These are phyloP conservation scores for Verruconis gallopava DNA, from an alignment of 2,329 filamentous ascomycete species.

Conservation along the genomic window DNA sequence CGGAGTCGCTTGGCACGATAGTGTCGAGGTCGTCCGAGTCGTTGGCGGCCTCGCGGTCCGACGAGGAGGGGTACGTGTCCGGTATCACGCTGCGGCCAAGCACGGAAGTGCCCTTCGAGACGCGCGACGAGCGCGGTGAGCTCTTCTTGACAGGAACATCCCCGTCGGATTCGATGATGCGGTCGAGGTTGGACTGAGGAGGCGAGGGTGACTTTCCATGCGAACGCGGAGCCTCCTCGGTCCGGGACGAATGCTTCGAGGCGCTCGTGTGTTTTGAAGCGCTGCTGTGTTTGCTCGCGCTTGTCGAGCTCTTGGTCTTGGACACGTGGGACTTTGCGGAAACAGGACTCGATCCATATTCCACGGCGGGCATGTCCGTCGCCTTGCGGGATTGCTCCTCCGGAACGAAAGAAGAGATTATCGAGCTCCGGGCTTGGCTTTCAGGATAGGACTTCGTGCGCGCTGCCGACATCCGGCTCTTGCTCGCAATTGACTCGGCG, in stretches of 20 bases:
- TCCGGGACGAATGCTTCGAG: background rate
- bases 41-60: slow-evolving; percentile 9
- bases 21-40: slow-evolving; percentile 27
- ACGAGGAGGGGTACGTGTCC: slow-evolving; percentile 13
- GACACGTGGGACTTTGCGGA: slow-evolving; percentile 4
- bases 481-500: background rate
- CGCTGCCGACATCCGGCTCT: slow-evolving; percentile 3
- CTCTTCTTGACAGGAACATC: background rate
- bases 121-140: background rate
- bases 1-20: slow-evolving; percentile 35
- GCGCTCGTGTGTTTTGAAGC: background rate
- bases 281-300: slow-evolving; percentile 4
- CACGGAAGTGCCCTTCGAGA: slow-evolving; percentile 16
- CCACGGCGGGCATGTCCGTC: background rate
- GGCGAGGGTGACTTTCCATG: background rate
- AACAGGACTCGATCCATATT: background rate
- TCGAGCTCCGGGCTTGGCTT: background rate
- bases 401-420: slow-evolving; percentile 2
- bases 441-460: slow-evolving; percentile 1
- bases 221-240: background rate
- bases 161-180: background rate
- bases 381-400: background rate
- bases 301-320: slow-evolving; percentile 3
- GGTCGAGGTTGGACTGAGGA: background rate
- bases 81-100: slow-evolving; percentile 19